A percentile compares a stretch with the other conserved stretches of the same genome.
Evolutionary conservation across 139 green algal genomes (phyloP).

Genomic region (Gonium pectorale): DNA sequence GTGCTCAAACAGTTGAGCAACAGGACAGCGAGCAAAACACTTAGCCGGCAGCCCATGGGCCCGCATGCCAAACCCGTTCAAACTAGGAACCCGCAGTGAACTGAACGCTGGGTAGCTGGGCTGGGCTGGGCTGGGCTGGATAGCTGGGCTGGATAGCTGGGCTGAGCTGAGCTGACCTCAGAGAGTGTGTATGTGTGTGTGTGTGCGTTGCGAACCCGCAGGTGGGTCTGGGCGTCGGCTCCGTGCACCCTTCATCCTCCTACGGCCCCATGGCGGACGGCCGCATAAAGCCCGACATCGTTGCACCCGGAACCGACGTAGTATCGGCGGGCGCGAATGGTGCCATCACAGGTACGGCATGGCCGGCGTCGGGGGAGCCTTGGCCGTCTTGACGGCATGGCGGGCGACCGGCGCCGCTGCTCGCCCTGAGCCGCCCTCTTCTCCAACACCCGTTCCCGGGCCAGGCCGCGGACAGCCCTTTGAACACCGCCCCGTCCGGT

Average conservation of each 20-base stretch:
- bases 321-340: neutral
- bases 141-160: too few species aligned
- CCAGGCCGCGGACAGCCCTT: too few species aligned
- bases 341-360: conserved; percentile 38
- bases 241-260: conserved; percentile 63
- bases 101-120: too few species aligned
- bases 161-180: too few species aligned
- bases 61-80: too few species aligned
- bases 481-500: too few species aligned
- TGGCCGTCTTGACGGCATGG: neutral
- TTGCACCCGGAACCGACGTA: conserved; percentile 68
- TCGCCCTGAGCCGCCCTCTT: neutral
- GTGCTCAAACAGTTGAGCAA: too few species aligned
- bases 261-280: conserved; percentile 77
- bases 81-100: too few species aligned
- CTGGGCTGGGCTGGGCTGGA: too few species aligned
- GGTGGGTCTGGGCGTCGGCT: conserved; percentile 26
- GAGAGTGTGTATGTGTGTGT: neutral
- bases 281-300: conserved; percentile 86
- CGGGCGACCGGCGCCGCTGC: neutral
- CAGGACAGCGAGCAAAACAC: too few species aligned
- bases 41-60: too few species aligned
- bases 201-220: neutral
- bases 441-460: neutral
- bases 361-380: neutral